Conservation (phyloP, 2,329 filamentous ascomycete genomes). For the Gremmenia infestans region DNA sequence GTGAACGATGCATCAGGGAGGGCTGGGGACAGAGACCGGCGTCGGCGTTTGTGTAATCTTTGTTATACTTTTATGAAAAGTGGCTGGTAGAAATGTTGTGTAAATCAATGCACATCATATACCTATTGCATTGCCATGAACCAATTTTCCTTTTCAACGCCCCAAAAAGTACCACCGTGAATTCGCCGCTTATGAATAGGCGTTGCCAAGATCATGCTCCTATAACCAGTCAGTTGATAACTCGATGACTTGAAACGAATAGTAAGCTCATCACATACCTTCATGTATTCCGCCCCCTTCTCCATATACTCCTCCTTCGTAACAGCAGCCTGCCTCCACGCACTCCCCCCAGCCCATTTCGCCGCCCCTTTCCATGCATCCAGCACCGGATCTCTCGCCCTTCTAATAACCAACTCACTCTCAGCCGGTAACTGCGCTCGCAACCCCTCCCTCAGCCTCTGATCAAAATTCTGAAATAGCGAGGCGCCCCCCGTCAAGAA, state of each 20-base stretch:
- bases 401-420: slow-evolving; percentile 62
- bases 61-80: not conserved
- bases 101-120: not conserved
- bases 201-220: slow-evolving; percentile 65
- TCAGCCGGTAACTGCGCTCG: slow-evolving; percentile 66
- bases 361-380: slow-evolving; percentile 96
- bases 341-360: slow-evolving; percentile 63
- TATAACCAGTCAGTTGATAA: slow-evolving; percentile 28
- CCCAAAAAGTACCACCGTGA: not conserved
- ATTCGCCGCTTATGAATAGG: slow-evolving; percentile 33
- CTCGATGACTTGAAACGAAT: not conserved
- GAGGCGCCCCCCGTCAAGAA: slow-evolving; percentile 95
- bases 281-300: slow-evolving; percentile 91
- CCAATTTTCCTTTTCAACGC: not conserved
- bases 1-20: not conserved
- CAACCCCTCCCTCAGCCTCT: slow-evolving; percentile 69
- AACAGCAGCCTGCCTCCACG: slow-evolving; percentile 61
- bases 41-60: not conserved
- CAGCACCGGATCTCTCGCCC: slow-evolving; percentile 68
- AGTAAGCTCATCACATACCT: slow-evolving; percentile 43
- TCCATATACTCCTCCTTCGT: slow-evolving; percentile 81
- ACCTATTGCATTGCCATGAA: not conserved
- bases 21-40: not conserved
- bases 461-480: slow-evolving; percentile 80
- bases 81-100: not conserved